Evolutionary conservation across 2,329 filamentous ascomycete genomes (phyloP).

Genomic region (Microcyclospora pomicola): DNA sequence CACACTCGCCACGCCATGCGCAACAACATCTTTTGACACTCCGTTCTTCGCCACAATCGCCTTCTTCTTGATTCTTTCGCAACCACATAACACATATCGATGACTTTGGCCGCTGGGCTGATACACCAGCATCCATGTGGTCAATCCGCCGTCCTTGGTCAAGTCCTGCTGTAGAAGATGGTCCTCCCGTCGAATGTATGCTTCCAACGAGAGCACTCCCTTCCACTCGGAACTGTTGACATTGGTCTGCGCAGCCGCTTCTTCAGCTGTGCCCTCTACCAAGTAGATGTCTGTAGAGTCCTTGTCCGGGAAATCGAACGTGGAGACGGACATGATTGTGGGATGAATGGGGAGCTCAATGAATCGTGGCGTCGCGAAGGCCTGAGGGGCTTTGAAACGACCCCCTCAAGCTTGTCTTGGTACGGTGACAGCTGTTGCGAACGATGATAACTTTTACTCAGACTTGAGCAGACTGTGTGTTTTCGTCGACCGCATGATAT

Average conservation of each 20-base stretch:
- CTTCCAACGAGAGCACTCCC: conserved; percentile 38
- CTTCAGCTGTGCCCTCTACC: conserved; percentile 40
- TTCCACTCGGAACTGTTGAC: conserved; percentile 45
- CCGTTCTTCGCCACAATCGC: conserved; percentile 33
- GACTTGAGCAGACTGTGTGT: too few relatives aligned
- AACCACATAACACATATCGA: conserved; percentile 39
- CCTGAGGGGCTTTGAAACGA: too few relatives aligned
- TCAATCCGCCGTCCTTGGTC: conserved; percentile 42
- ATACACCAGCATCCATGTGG: conserved; percentile 47
- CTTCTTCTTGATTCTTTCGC: conserved; percentile 41
- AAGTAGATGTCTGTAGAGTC: conserved; percentile 39
- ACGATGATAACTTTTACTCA: too few relatives aligned
- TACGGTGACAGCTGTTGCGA: too few relatives aligned
- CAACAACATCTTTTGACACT: conserved; percentile 41
- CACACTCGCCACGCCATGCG: conserved; percentile 66
- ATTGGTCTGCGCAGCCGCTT: conserved; percentile 38
- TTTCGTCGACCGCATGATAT: too few relatives aligned
- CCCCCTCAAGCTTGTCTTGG: too few relatives aligned
- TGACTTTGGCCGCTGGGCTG: conserved; percentile 21
- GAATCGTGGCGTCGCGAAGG: too few relatives aligned
- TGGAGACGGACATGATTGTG: too few relatives aligned
- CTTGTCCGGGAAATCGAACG: conserved; percentile 29
- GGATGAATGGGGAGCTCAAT: too few relatives aligned
- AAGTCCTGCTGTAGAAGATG: conserved; percentile 38
- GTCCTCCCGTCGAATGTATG: conserved; percentile 45